These are phyloP conservation scores for Clarireedia sp. DNA, from an alignment of 2,329 filamentous ascomycete species.

Conservation along the genomic window DNA sequence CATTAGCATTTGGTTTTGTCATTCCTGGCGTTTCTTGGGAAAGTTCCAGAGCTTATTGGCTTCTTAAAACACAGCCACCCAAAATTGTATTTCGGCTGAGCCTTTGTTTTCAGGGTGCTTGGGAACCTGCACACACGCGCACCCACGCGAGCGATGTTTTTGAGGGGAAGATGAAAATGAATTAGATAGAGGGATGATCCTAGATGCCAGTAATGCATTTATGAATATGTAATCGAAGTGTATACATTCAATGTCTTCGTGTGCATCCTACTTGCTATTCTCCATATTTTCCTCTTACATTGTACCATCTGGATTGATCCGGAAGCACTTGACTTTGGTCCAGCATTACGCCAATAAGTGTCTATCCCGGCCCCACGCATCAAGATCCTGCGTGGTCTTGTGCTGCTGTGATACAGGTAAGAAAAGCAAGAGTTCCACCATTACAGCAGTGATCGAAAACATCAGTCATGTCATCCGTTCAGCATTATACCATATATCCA, in stretches of 20 bases:
- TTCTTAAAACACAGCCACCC: conserved; percentile 3
- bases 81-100: conserved; percentile 14
- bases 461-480: no score
- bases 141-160: not conserved
- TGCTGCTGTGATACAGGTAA: no score
- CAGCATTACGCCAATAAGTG: no score
- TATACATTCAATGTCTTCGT: not conserved
- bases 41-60: no score
- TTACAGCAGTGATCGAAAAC: no score
- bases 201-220: conserved; percentile 12
- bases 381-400: no score
- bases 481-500: no score
- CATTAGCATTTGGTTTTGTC: conserved; percentile 11
- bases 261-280: not conserved
- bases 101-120: conserved; percentile 1
- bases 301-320: no score
- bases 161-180: not conserved
- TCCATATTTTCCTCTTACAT: no score
- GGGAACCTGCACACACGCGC: not conserved
- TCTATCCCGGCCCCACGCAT: no score
- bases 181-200: conserved; percentile 1
- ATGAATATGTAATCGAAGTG: conserved; percentile 8
- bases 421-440: no score
- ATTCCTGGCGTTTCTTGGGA: conserved; percentile 2
- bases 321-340: no score